Evolutionary conservation across 176 grass and related monocot species (phyloP).

Genomic region (Metroxylon sagu): DNA sequence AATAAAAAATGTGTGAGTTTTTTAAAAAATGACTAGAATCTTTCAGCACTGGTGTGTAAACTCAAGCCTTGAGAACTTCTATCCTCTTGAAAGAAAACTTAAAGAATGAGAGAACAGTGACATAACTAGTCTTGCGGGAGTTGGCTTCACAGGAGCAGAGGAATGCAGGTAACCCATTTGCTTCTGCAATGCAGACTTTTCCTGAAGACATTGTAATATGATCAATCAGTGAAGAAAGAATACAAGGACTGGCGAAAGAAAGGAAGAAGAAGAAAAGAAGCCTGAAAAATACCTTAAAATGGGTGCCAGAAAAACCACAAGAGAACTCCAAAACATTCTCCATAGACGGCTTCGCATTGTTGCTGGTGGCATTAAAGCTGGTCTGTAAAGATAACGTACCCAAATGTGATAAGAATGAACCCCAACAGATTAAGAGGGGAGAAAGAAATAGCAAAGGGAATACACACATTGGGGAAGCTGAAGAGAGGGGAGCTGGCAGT

Average conservation of each 20-base stretch:
- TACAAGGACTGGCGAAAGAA: neutral
- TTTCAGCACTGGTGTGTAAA: no score
- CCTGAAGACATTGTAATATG: constrained; percentile 16
- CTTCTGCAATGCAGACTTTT: constrained; percentile 15
- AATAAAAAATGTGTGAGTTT: neutral
- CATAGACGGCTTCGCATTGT: constrained; percentile 7
- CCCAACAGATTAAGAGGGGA: neutral
- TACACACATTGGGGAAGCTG: constrained; percentile 33
- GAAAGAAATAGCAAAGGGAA: neutral
- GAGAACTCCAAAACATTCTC: constrained; percentile 34
- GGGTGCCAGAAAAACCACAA: constrained; percentile 31
- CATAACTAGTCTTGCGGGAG: constrained; percentile 49
- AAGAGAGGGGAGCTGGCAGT: constrained; percentile 82
- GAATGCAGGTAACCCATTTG: constrained; percentile 54
- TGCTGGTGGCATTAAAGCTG: neutral
- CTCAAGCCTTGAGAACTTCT: neutral
- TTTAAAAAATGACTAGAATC: neutral
- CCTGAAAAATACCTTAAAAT: constrained; percentile 20
- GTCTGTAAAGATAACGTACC: neutral
- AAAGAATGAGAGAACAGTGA: neutral
- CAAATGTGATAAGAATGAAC: neutral
- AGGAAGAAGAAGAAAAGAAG: neutral
- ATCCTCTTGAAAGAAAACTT: neutral
- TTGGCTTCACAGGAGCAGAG: constrained; percentile 33
- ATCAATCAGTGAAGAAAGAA: neutral